A percentile compares a stretch with the other conserved stretches of the same genome.
These are phyloP conservation scores for Kockovaella imperatae DNA, from an alignment of 768 basidiomycete genomes.

Conservation along the genomic window DNA sequence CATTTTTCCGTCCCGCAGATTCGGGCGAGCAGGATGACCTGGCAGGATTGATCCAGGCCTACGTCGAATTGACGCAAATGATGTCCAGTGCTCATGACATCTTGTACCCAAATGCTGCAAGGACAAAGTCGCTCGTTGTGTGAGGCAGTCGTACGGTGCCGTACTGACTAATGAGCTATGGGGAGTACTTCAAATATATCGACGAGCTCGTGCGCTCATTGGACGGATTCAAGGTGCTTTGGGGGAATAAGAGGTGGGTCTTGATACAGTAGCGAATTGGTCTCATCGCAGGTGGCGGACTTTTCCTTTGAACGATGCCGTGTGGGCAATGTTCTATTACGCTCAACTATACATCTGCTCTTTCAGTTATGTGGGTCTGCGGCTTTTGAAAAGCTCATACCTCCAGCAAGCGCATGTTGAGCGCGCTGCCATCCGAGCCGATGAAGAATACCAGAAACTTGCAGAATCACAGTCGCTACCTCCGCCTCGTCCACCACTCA, in stretches of 20 bases:
- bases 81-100: slow-evolving; percentile 40
- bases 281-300: slow-evolving; percentile 15
- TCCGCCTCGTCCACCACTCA: slow-evolving; percentile 21
- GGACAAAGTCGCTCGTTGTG: slow-evolving; percentile 31
- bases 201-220: slow-evolving; percentile 35
- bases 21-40: slow-evolving; percentile 30
- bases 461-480: slow-evolving; percentile 4
- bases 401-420: slow-evolving; percentile 39
- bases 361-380: slow-evolving; percentile 35
- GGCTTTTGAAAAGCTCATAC: neutral
- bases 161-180: slow-evolving; percentile 18
- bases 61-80: slow-evolving; percentile 39
- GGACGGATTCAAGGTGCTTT: slow-evolving; percentile 32
- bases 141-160: neutral
- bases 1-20: slow-evolving; percentile 22
- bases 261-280: too few species aligned
- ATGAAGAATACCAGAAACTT: slow-evolving; percentile 24
- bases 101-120: slow-evolving; percentile 36
- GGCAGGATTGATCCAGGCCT: slow-evolving; percentile 29
- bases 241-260: slow-evolving; percentile 25
- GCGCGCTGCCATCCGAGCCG: slow-evolving; percentile 29
- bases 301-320: slow-evolving; percentile 31
- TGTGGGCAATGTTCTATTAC: slow-evolving; percentile 38
- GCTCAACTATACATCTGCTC: slow-evolving; percentile 32
- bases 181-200: slow-evolving; percentile 39